phyloP scores from a whole-genome alignment of 2,329 filamentous ascomycete genomes.

The Nigrospora osmanthi region DNA sequence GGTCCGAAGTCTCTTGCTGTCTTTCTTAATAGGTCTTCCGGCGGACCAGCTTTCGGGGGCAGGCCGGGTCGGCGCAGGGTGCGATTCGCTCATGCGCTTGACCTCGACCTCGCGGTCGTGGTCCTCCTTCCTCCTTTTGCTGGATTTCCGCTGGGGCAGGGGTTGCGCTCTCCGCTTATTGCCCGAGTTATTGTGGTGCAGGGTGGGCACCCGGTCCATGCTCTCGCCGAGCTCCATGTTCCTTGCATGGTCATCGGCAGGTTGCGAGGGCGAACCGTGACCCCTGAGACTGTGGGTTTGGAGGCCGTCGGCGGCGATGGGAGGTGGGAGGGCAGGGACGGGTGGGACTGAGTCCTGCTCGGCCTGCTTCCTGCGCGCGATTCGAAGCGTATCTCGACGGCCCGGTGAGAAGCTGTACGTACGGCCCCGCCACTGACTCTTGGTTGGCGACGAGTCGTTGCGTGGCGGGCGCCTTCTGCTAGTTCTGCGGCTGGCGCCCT shows the following conservation, averaged over 20 bases:
- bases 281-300: slow-evolving; percentile 2
- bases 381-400: slow-evolving; percentile 44
- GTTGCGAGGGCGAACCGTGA: slow-evolving; percentile 4
- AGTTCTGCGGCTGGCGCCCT: neutral
- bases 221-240: slow-evolving; percentile 7
- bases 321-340: slow-evolving; percentile 10
- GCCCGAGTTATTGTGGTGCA: slow-evolving; percentile 42
- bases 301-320: slow-evolving; percentile 4
- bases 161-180: slow-evolving; percentile 54
- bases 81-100: slow-evolving; percentile 66
- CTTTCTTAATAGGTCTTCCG: slow-evolving; percentile 50
- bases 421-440: slow-evolving; percentile 29
- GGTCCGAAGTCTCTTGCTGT: slow-evolving; percentile 59
- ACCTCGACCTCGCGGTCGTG: slow-evolving; percentile 80
- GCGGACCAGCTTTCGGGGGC: slow-evolving; percentile 51
- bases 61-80: slow-evolving; percentile 51
- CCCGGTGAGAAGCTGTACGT: slow-evolving; percentile 51
- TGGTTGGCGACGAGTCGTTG: slow-evolving; percentile 3
- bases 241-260: slow-evolving; percentile 9
- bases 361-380: slow-evolving; percentile 19
- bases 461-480: slow-evolving; percentile 3
- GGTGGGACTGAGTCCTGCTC: slow-evolving; percentile 17
- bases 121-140: slow-evolving; percentile 69
- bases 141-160: slow-evolving; percentile 61
- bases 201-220: slow-evolving; percentile 38